Evolutionary conservation across 371 early-diverging fungal genomes (phyloP).

Genomic region (Lichtheimia ornata): DNA sequence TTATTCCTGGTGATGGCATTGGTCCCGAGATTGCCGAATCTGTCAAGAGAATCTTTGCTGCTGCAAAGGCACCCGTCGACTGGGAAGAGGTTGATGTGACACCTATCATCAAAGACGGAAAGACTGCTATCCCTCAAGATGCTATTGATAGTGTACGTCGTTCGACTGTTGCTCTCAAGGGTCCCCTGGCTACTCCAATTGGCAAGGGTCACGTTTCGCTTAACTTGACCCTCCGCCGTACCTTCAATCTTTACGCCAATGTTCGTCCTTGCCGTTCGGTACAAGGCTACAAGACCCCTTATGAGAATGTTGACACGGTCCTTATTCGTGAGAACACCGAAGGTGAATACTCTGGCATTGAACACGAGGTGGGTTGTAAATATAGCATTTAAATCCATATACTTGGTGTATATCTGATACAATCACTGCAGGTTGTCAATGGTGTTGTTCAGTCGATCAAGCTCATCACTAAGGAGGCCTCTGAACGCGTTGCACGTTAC

Average conservation of each 20-base stretch:
- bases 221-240: constrained; percentile 95
- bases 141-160: constrained; percentile 89
- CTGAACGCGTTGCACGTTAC: constrained; percentile 90
- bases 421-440: constrained; percentile 70
- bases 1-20: constrained; percentile 99
- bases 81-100: constrained; percentile 97
- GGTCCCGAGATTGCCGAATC: constrained; percentile 97
- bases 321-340: constrained; percentile 99
- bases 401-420: not conserved
- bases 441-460: constrained; percentile 99
- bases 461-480: constrained; percentile 95
- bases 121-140: constrained; percentile 91
- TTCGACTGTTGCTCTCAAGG: constrained; percentile 97
- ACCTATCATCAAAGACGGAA: constrained; percentile 89
- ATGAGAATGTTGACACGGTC: constrained; percentile 96
- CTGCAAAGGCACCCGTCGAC: constrained; percentile 93
- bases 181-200: constrained; percentile 96
- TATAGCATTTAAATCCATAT: not conserved
- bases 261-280: constrained; percentile 97
- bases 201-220: constrained; percentile 99
- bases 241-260: constrained; percentile 98
- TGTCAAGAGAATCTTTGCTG: constrained; percentile 91
- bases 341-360: constrained; percentile 98
- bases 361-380: constrained; percentile 78
- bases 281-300: constrained; percentile 93